Percentiles rank a stretch among this genome's conserved stretches.
Conservation (phyloP, 768 basidiomycete genomes). For the Rossbeevera mucosa region DNA sequence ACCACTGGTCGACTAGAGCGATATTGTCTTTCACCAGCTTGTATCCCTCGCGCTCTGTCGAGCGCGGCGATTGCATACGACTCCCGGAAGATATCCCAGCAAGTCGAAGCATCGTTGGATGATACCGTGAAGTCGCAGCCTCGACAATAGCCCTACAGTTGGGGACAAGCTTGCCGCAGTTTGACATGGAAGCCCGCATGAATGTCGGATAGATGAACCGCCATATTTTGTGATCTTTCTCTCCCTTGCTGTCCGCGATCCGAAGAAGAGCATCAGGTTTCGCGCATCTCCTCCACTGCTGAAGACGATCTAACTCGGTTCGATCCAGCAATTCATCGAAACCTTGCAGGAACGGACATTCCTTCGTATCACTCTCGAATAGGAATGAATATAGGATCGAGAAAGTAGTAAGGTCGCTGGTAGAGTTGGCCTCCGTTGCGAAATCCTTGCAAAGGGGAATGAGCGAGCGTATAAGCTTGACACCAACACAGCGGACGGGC, state of each 20-base stretch:
- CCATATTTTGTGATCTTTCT: slow-evolving; percentile 71
- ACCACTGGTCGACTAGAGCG: slow-evolving; percentile 69
- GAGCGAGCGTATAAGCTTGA: slow-evolving; percentile 59
- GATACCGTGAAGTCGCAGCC: slow-evolving; percentile 65
- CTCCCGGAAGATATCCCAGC: slow-evolving; percentile 64
- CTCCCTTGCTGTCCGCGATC: slow-evolving; percentile 66
- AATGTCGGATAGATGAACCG: slow-evolving; percentile 65
- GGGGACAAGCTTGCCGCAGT: slow-evolving; percentile 40
- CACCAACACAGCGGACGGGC: slow-evolving; percentile 53
- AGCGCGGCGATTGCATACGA: slow-evolving; percentile 36
- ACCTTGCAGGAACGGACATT: slow-evolving; percentile 50
- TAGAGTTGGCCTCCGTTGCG: slow-evolving; percentile 29
- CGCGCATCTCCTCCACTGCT: slow-evolving; percentile 60
- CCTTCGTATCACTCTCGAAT: slow-evolving; percentile 47
- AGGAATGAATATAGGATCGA: slow-evolving; percentile 45
- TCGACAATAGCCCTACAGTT: slow-evolving; percentile 63
- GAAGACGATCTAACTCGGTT: slow-evolving; percentile 54
- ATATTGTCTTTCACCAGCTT: slow-evolving; percentile 55
- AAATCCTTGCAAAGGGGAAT: slow-evolving; percentile 46
- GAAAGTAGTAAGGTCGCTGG: slow-evolving; percentile 24
- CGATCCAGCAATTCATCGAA: slow-evolving; percentile 65
- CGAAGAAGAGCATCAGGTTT: slow-evolving; percentile 55
- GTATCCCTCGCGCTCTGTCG: slow-evolving; percentile 48
- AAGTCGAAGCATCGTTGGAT: slow-evolving; percentile 65
- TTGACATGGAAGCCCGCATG: slow-evolving; percentile 52